Conservation (phyloP, 148 eudicot genomes). For the Amaranthus hypochondriacus region DNA sequence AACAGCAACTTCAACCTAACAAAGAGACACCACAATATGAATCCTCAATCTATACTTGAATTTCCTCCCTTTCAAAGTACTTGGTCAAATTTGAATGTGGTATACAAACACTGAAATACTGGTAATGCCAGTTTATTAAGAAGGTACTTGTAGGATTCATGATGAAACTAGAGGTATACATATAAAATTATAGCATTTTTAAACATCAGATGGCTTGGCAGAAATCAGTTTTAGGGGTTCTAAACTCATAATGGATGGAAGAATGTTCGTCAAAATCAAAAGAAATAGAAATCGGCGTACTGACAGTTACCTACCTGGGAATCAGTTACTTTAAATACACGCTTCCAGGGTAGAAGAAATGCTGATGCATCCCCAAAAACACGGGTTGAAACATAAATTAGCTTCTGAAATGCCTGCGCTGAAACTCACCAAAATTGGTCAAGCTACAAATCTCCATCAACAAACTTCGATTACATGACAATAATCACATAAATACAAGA, state of each 20-base stretch:
- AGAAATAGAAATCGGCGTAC: slow-evolving; percentile 2
- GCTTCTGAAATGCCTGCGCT: slow-evolving; percentile 99
- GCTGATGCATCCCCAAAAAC: slow-evolving; percentile 92
- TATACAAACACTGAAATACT: background rate
- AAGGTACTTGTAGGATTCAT: no score
- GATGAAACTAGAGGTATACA: no score
- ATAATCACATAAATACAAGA: slow-evolving; percentile 4
- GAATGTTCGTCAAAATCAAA: background rate
- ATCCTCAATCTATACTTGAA: background rate
- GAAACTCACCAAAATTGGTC: slow-evolving; percentile 47
- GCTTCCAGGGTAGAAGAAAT: slow-evolving; percentile 98
- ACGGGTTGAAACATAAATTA: slow-evolving; percentile 85
- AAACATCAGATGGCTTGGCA: no score
- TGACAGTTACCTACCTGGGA: slow-evolving; percentile 54
- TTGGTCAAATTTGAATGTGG: background rate
- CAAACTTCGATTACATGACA: background rate
- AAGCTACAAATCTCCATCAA: slow-evolving; percentile 35
- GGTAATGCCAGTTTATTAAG: no score
- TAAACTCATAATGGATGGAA: background rate
- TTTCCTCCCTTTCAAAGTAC: background rate
- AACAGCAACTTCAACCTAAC: slow-evolving; percentile 93
- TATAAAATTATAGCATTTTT: no score
- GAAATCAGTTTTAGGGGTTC: no score
- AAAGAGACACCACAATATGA: slow-evolving; percentile 3
- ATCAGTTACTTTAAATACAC: slow-evolving; percentile 83